phyloP scores from a whole-genome alignment of 1,284 basidiomycete species.

The Trametes sp. region DNA sequence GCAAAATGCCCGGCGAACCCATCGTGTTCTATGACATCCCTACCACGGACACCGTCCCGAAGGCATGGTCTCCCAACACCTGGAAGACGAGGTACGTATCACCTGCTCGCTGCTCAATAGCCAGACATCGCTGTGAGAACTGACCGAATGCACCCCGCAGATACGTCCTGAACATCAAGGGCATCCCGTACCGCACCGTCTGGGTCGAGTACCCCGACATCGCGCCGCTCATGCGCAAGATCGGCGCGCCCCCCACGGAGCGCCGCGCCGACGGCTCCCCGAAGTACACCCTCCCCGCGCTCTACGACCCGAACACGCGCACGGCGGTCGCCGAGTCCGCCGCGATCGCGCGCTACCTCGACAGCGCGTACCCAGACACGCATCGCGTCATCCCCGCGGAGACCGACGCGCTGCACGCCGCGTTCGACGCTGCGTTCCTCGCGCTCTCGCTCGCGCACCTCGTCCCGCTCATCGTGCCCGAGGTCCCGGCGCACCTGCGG shows the following conservation, averaged over 20 bases:
- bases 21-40: no score
- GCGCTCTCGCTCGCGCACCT: constrained; percentile 6
- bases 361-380: constrained; percentile 37
- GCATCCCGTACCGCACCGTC: constrained; percentile 36
- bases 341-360: constrained; percentile 39
- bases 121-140: no score
- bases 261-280: constrained; percentile 25
- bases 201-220: constrained; percentile 43
- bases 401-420: constrained; percentile 28
- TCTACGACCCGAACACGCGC: neutral
- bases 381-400: constrained; percentile 30
- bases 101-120: no score
- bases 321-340: constrained; percentile 28
- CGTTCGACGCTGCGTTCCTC: constrained; percentile 23
- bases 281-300: constrained; percentile 17
- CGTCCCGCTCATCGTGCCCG: constrained; percentile 5
- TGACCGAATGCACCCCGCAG: no score
- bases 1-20: no score
- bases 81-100: no score
- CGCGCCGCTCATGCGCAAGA: constrained; percentile 29
- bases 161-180: constrained; percentile 32
- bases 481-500: constrained; percentile 15
- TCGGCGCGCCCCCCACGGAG: constrained; percentile 31
- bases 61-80: no score
- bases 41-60: no score